A percentile compares a stretch with the other conserved stretches of the same genome.
phyloP scores from a whole-genome alignment of 371 early-diverging fungal genomes.

The Syncephalis plumigaleata region DNA sequence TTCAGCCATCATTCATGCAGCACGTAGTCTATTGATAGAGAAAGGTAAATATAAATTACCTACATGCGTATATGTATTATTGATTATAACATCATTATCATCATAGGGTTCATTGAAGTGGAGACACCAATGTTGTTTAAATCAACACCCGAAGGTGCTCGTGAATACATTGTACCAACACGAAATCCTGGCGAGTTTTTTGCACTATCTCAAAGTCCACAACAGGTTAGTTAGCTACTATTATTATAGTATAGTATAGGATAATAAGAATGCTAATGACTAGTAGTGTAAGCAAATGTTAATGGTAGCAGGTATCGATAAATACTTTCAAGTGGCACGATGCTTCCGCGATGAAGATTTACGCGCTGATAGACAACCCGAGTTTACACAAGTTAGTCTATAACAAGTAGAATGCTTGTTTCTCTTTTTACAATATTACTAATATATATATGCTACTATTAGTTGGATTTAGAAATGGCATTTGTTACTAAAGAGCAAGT shows the following conservation, averaged over 20 bases:
- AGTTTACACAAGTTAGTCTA: constrained; percentile 68
- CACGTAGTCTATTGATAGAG: constrained; percentile 5
- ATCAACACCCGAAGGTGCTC: constrained; percentile 87
- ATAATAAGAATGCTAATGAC: background rate
- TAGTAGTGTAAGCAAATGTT: constrained; percentile 78
- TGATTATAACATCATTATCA: background rate
- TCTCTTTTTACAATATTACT: background rate
- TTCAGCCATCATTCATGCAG: constrained; percentile 11
- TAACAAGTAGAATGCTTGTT: background rate
- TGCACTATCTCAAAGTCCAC: constrained; percentile 84
- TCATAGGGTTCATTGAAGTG: constrained; percentile 64
- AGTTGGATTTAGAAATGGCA: constrained; percentile 82
- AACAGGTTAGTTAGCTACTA: constrained; percentile 68
- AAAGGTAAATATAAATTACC: constrained; percentile 3
- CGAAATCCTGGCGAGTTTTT: constrained; percentile 56
- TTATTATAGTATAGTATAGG: background rate
- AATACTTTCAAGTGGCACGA: constrained; percentile 85
- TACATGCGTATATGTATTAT: background rate
- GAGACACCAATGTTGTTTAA: constrained; percentile 85
- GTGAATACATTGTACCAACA: constrained; percentile 88
- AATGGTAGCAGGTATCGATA: constrained; percentile 79
- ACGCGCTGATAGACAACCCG: constrained; percentile 82
- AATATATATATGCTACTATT: too few relatives aligned
- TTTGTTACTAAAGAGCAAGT: constrained; percentile 55
- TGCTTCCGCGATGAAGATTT: constrained; percentile 87